Evolutionary conservation across 441 rosid genomes (phyloP).

Genomic region (Brassica hybrid): DNA sequence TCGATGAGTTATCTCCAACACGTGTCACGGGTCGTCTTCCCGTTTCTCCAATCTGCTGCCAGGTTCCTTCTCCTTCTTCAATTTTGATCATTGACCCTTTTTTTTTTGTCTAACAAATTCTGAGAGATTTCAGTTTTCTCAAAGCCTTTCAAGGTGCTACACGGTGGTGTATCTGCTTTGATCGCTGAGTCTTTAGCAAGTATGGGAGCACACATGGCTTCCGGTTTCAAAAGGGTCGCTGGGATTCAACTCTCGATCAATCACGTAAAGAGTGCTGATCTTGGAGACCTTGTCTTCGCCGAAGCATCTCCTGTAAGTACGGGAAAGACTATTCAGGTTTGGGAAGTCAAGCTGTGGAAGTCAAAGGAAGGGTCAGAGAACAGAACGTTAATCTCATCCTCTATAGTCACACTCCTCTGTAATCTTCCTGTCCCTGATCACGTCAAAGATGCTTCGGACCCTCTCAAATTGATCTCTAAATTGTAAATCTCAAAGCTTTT

Average conservation of each 20-base stretch:
- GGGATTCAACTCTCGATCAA: conserved; percentile 87
- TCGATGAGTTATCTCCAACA: conserved; percentile 57
- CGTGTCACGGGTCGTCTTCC: conserved; percentile 72
- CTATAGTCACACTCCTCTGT: conserved; percentile 43
- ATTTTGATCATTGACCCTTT: conserved; percentile 2
- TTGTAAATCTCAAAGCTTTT: conserved; percentile 1
- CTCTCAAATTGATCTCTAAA: conserved; percentile 21
- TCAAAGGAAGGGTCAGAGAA: conserved; percentile 8
- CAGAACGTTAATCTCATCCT: conserved; percentile 33
- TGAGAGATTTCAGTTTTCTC: not conserved
- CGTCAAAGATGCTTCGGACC: conserved; percentile 24
- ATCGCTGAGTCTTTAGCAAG: conserved; percentile 87
- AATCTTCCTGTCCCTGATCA: conserved; percentile 42
- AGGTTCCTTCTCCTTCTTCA: conserved; percentile 46
- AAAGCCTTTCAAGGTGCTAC: conserved; percentile 93
- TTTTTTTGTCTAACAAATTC: not conserved
- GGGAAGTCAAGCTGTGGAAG: conserved; percentile 46
- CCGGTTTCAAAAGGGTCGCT: conserved; percentile 76
- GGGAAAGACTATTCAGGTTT: conserved; percentile 85
- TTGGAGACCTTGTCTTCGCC: conserved; percentile 73
- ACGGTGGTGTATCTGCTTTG: conserved; percentile 95
- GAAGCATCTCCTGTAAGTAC: conserved; percentile 72
- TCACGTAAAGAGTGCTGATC: conserved; percentile 73
- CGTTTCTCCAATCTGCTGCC: conserved; percentile 63
- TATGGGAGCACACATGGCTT: conserved; percentile 90